Base-by-base conservation (phyloP, 2,329 filamentous ascomycete genomes). In the Pseudogymnoascus sp. region DNA sequence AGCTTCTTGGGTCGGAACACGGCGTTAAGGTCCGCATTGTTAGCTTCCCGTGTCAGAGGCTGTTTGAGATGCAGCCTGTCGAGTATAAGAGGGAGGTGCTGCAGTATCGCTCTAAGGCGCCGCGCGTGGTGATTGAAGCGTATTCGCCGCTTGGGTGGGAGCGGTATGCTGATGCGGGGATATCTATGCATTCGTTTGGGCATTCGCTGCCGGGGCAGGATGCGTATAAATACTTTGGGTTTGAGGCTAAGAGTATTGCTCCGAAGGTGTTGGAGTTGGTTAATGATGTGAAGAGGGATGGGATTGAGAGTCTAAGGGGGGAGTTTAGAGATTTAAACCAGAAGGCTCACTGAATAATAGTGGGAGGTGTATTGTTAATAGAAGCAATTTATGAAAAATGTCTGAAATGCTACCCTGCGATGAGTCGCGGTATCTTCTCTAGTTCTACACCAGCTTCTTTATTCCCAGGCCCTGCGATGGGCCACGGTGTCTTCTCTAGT, bases 111-210 rank as follows among this genome's bases (percentile, higher is more conserved):
- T 67, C 64, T 0, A 75, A 76, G 45, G 74, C 78, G 1, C 80
- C 81, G 0, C 73, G 77, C 1, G 80, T 88, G 14, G 81, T 86
- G 4, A 82, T 88, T 45, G 85, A 88, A 71, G 81, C 83, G 0
- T 86, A 84, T 68, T 77, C 80, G 1, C 75, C 79, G 1, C 81
- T 81, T 63, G 82, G 83, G 0, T 86, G 83, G 83, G 84, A 86
- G 72, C 71, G 83, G 18, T 86, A 85, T 67, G 83, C 83, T 0
- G 80, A 85, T 69, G 83, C 83, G 0, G 81, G 79, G 1, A 77
- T 77, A 63, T 80, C 76, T 58, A 80, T 86, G 78, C 76, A 76
- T 49, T 74, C 75, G 0, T 86, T 85, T 65, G 83, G 83, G 0
- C 81, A 86, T 68, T 81, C 77, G 14, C 69, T 86, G 49, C 83